Base-by-base conservation (phyloP, 2,329 filamentous ascomycete species). In the Teratosphaeria destructans region DNA sequence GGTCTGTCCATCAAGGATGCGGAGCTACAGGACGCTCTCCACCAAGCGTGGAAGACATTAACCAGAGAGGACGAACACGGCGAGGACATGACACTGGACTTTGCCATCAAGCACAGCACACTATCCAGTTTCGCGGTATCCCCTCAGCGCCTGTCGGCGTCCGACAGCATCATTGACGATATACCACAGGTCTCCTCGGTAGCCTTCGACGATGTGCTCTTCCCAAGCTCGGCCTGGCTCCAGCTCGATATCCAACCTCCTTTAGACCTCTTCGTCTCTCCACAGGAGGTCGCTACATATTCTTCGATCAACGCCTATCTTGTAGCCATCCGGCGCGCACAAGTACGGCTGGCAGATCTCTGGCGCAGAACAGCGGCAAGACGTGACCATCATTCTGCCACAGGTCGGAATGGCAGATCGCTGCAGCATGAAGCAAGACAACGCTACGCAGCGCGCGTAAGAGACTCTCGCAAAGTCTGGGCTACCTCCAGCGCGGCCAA, bases 261-360 rank as follows among this genome's bases (percentile, higher is more conserved):
- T 0, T 75, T 97, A 5, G 92, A 97, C 70, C 82, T 99, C 34
- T 95, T 97, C 68, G 82, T 97, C 32, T 85, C 88, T 11, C 78
- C 82, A 3, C 79, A 85, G 0, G 92, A 97, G 68, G 76, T 95
- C 11, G 82, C 87, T 55, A 82, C 84, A 0, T 99, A 97, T 73
- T 88, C 90, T 0, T 81, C 81, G n/a, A 86, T 96, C 62, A 91
- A 95, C 71, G 83, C 90, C 1, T 97, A 96, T 67, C 82, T 99
- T 0, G 77, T 96, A 10, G 88, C 90, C 0, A 85, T 97, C 63
- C 87, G 90, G 57, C 85, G 92, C 60, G 89, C 91, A 3, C 91
- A 96, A 70, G 83, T 96, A 16, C 87, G 89, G 43, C 80, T 97
- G 1, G 88, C 89, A 0, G 85, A 89, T 65, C 77, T 97, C 1